A percentile compares a stretch with the other conserved stretches of the same genome.
Evolutionary conservation across 352 stramenopile genomes (phyloP).

Genomic region (Blastocystis sp.): DNA sequence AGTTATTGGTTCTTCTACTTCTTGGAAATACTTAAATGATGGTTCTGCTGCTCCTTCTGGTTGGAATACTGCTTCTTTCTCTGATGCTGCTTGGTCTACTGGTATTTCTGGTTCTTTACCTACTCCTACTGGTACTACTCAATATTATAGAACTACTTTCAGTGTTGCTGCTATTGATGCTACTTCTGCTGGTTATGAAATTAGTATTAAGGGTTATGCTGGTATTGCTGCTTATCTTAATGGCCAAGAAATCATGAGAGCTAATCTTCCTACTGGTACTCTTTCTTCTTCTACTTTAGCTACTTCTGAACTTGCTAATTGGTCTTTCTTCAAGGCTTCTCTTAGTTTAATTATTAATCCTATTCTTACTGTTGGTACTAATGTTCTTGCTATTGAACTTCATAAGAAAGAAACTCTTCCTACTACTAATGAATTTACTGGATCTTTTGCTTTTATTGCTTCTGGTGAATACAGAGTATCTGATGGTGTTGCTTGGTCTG

Average conservation of each 20-base stretch:
- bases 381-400: constrained; percentile 27
- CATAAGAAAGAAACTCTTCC: constrained; percentile 9
- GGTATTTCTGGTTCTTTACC: too few relatives aligned
- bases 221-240: constrained; percentile 27
- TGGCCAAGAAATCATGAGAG: constrained; percentile 10
- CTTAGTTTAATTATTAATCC: too few relatives aligned
- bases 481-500: background rate
- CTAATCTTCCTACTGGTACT: constrained; percentile 6
- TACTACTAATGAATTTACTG: constrained; percentile 10
- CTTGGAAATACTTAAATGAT: constrained; percentile 8
- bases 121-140: too few relatives aligned
- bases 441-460: background rate
- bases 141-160: too few relatives aligned
- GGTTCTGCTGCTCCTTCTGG: background rate
- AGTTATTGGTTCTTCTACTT: too few relatives aligned
- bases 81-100: too few relatives aligned
- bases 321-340: too few relatives aligned
- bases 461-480: too few relatives aligned
- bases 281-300: background rate
- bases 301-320: too few relatives aligned
- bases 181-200: constrained; percentile 5
- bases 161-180: too few relatives aligned
- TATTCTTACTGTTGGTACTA: too few relatives aligned
- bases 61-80: too few relatives aligned
- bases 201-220: constrained; percentile 5